Evolutionary conservation across 75 land plant species (phyloP).

Genomic region (Pseudotsuga menziesii): DNA sequence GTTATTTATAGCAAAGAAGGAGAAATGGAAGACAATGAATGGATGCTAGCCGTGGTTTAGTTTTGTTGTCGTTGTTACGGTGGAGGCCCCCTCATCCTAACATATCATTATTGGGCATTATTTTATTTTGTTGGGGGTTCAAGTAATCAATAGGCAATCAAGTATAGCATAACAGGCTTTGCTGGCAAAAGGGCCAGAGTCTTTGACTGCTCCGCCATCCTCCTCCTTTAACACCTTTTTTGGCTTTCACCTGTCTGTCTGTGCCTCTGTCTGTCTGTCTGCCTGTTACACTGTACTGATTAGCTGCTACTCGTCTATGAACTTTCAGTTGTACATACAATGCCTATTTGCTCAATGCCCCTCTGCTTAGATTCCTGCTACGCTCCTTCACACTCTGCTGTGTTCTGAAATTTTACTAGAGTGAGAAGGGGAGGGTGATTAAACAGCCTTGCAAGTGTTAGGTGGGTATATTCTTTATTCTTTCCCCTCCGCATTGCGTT

Average conservation of each 20-base stretch:
- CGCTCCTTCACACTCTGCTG: not conserved
- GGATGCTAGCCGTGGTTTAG: not conserved
- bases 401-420: not conserved
- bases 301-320: not conserved
- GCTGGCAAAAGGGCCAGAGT: conserved; percentile 6
- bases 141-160: not conserved
- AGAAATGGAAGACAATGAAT: too few relatives aligned
- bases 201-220: conserved; percentile 8
- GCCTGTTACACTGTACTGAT: conserved; percentile 1
- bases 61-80: not conserved
- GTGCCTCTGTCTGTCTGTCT: conserved; percentile 4
- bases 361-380: not conserved
- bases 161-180: not conserved
- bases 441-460: too few relatives aligned
- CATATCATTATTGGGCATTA: not conserved
- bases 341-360: not conserved
- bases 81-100: not conserved
- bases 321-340: not conserved
- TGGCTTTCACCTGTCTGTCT: not conserved
- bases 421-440: too few relatives aligned
- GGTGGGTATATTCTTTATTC: too few relatives aligned
- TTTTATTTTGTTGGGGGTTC: not conserved
- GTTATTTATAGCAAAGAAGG: too few relatives aligned
- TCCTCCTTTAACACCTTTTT: not conserved
- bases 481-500: too few relatives aligned